Evolutionary conservation across 2,329 filamentous ascomycete genomes (phyloP), one percentile per base, ranked within the genome.

Genomic region (Epichloe amarillans): DNA sequence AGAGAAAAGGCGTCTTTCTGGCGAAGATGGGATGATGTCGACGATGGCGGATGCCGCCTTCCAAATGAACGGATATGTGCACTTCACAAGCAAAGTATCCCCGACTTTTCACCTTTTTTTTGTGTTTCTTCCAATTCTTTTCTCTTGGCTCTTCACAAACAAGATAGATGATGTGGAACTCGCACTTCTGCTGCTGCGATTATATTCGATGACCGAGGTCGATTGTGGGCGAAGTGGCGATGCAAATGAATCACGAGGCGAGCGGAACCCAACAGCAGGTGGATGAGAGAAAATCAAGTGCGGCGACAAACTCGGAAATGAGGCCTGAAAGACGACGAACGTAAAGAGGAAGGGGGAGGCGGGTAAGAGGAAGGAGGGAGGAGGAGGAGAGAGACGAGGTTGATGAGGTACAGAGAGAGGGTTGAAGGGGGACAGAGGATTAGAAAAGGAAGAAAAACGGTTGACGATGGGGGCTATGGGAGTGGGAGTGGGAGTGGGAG

Each of bases 231-330:
- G 37, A 42, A 49, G 46, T 42, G 52, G 41, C 46, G 52, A 46
- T 17, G 49, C 23, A 17, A 36, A 30, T 37, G 21, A 48, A 45
- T 48, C 35, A 33, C 36, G 42, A 17, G 39, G 19, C 42, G 30
- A 38, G 33, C 19, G 23, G 36, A 43, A 41, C 36, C 40, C 46
- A 39, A 40, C 35, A 35, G 44, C 43, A 41, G 11, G 26, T 8
- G 26, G 47, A 44, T 39, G 50, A 54, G 23, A 37, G 40, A 47
- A 47, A 50, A 42, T 37, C 26, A 51, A 54, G 36, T 43, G 47
- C 19, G 51, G 36, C 47, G 48, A 59, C 54, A 54, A 56, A 63
- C 58, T 61, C 54, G 60, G 61, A 57, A 55, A 60, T 35, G 50
- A 53, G 51, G 50, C 17, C 35, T 37, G 55, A 46, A 52, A 46